Conservation (phyloP, 2,329 filamentous ascomycete genomes). For the Cercospora nicotianae region DNA sequence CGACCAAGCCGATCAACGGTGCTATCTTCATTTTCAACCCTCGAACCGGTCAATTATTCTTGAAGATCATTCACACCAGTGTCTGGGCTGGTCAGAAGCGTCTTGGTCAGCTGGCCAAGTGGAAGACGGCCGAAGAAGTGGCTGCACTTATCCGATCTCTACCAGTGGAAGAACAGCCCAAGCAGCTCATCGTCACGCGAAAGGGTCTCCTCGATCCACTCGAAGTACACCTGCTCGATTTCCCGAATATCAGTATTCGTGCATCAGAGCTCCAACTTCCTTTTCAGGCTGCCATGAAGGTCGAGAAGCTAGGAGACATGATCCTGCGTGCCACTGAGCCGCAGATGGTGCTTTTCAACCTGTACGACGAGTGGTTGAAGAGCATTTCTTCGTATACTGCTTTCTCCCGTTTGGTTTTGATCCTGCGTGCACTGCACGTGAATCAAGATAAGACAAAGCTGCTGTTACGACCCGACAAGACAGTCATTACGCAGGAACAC, state of each 20-base stretch:
- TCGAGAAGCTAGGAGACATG: slow-evolving; percentile 99
- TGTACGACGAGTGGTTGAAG: slow-evolving; percentile 99
- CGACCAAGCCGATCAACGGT: slow-evolving; percentile 98
- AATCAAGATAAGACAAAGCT: slow-evolving; percentile 99
- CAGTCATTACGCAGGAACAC: slow-evolving; percentile 95
- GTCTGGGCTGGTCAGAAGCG: slow-evolving; percentile 99
- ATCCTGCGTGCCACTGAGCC: slow-evolving; percentile 95
- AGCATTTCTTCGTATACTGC: slow-evolving; percentile 97
- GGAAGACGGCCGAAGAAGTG: slow-evolving; percentile 99
- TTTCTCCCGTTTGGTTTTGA: slow-evolving; percentile 91
- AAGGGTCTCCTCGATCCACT: slow-evolving; percentile 96
- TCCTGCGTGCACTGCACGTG: slow-evolving; percentile 90
- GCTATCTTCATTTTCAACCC: slow-evolving; percentile 99
- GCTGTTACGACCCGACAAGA: slow-evolving; percentile 92
- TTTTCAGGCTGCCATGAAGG: slow-evolving; percentile 99
- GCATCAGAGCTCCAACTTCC: slow-evolving; percentile 95
- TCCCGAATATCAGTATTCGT: slow-evolving; percentile 98
- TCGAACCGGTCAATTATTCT: slow-evolving; percentile 92
- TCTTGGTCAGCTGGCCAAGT: slow-evolving; percentile 96
- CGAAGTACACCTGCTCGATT: slow-evolving; percentile 95
- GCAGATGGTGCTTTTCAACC: slow-evolving; percentile 99
- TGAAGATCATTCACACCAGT: slow-evolving; percentile 99
- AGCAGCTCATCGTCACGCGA: slow-evolving; percentile 95
- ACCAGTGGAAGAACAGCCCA: slow-evolving; percentile 96
- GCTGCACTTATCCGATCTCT: slow-evolving; percentile 92